Evolutionary conservation across 371 early-diverging fungal genomes (phyloP).

Genomic region (Apophysomyces ossiformis): DNA sequence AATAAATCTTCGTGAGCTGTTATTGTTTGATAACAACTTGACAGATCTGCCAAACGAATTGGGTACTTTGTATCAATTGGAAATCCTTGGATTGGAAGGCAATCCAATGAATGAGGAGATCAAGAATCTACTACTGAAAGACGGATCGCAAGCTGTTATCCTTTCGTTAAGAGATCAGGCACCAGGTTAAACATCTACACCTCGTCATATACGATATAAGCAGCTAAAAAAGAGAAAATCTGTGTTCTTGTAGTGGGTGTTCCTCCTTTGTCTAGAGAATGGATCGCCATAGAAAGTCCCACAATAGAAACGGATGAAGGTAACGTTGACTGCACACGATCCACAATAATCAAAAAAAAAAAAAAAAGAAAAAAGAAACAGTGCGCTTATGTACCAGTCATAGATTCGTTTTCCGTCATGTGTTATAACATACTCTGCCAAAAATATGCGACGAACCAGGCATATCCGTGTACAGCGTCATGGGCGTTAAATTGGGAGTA

Average conservation of each 20-base stretch:
- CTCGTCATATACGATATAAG: not conserved
- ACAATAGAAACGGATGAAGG: constrained; percentile 36
- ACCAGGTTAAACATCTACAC: constrained; percentile 62
- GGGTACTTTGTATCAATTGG: constrained; percentile 92
- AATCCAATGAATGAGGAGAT: constrained; percentile 95
- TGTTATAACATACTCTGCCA: constrained; percentile 97
- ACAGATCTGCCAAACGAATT: constrained; percentile 90
- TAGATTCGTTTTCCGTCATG: constrained; percentile 84
- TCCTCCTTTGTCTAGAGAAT: constrained; percentile 92
- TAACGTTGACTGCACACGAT: constrained; percentile 6
- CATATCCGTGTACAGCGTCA: constrained; percentile 96
- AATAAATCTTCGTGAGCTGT: constrained; percentile 81
- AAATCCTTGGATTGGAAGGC: constrained; percentile 94
- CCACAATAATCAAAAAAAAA: no score
- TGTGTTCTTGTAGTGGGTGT: constrained; percentile 62
- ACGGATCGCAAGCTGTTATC: constrained; percentile 88
- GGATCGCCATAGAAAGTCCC: constrained; percentile 76
- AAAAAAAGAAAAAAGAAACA: no score
- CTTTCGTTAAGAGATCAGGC: constrained; percentile 92
- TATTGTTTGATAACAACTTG: constrained; percentile 94
- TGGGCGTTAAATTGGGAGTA: constrained; percentile 97
- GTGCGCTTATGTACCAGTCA: no score
- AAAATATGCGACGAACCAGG: constrained; percentile 86
- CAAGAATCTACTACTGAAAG: constrained; percentile 79
- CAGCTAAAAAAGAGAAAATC: not conserved